Evolutionary conservation across 148 eudicot genomes (phyloP).

Genomic region (Diospyros kaki): DNA sequence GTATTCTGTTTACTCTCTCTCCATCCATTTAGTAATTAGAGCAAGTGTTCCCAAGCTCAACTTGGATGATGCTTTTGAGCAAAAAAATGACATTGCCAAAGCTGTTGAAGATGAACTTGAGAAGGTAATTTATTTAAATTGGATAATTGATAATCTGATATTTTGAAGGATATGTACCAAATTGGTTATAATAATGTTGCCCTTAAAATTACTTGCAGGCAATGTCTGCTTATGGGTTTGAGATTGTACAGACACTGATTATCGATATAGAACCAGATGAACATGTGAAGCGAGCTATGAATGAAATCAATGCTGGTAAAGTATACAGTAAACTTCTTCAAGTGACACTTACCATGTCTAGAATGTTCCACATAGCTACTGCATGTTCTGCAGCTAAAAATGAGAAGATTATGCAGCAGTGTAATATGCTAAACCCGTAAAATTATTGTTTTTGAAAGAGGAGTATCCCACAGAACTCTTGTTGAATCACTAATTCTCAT

Average conservation of each 20-base stretch:
- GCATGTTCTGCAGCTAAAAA: no score
- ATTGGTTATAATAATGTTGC: neutral
- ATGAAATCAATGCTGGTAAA: slow-evolving; percentile 82
- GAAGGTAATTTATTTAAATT: slow-evolving; percentile 29
- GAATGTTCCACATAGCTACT: neutral
- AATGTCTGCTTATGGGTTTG: slow-evolving; percentile 77
- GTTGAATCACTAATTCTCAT: no score
- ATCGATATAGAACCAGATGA: slow-evolving; percentile 76
- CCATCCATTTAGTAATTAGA: slow-evolving; percentile 42
- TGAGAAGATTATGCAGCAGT: no score
- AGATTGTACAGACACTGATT: slow-evolving; percentile 69
- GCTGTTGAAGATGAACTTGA: slow-evolving; percentile 67
- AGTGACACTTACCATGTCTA: neutral
- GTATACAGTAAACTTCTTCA: neutral
- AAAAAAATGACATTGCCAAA: slow-evolving; percentile 65
- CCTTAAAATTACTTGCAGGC: slow-evolving; percentile 33
- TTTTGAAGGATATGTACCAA: neutral
- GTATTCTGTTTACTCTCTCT: neutral
- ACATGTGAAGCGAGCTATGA: slow-evolving; percentile 77
- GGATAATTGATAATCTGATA: neutral
- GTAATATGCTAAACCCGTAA: no score
- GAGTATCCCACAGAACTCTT: no score
- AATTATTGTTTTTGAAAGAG: no score
- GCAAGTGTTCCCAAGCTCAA: slow-evolving; percentile 63
- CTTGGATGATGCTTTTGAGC: slow-evolving; percentile 68